Evolutionary conservation across 2,329 filamentous ascomycete genomes (phyloP).

Genomic region (Beauveria sp.): DNA sequence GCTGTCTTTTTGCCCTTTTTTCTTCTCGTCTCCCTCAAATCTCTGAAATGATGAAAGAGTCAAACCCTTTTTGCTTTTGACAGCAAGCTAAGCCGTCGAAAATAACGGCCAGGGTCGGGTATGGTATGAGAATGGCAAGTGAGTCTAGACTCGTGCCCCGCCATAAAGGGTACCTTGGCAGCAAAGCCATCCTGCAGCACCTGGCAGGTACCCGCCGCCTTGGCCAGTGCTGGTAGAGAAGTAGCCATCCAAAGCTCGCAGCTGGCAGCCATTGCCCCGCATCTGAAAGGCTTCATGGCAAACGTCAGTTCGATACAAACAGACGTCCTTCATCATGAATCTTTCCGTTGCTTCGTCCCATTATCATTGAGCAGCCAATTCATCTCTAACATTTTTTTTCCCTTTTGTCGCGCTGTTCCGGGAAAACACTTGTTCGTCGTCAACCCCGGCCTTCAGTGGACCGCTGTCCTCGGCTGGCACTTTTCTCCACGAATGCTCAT

Average conservation of each 20-base stretch:
- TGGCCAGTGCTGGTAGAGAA: too few relatives aligned
- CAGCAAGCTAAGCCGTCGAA: background rate
- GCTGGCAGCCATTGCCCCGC: background rate
- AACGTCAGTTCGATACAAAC: background rate
- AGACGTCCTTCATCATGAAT: background rate
- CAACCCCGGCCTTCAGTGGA: background rate
- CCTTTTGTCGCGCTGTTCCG: too few relatives aligned
- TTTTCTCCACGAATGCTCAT: slow-evolving; percentile 2
- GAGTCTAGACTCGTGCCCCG: background rate
- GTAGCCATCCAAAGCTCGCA: too few relatives aligned
- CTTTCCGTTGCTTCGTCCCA: background rate
- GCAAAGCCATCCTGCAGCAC: background rate
- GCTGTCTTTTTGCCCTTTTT: too few relatives aligned
- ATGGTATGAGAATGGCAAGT: too few relatives aligned
- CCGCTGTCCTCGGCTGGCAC: background rate
- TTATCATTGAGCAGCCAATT: background rate
- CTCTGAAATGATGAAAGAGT: too few relatives aligned
- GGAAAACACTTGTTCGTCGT: background rate
- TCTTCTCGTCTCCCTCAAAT: too few relatives aligned
- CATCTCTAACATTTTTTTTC: background rate
- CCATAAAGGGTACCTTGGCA: background rate
- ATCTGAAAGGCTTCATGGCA: background rate
- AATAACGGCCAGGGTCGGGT: background rate
- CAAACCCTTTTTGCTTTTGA: background rate
- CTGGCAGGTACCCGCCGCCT: background rate